phyloP scores from a whole-genome alignment of 225 moss, liverwort and hornwort genomes.

The Sphagnum tenellum region DNA sequence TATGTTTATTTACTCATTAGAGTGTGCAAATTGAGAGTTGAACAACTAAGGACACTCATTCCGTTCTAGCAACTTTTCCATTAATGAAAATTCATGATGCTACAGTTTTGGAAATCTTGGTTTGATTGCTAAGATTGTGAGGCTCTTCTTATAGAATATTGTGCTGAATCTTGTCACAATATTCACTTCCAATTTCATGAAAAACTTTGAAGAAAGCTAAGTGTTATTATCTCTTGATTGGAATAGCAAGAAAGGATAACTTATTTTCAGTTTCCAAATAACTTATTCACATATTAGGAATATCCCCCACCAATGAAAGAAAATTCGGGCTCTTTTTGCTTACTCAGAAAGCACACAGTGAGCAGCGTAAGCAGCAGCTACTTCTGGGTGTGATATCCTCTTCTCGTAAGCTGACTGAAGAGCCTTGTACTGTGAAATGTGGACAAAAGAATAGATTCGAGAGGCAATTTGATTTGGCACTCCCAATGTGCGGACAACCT shows the following conservation, averaged over 20 bases:
- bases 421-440: slow-evolving; percentile 69
- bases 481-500: slow-evolving; percentile 58
- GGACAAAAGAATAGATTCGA: slow-evolving; percentile 41
- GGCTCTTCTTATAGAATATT: too few relatives aligned
- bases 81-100: too few relatives aligned
- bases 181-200: background rate
- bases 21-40: too few relatives aligned
- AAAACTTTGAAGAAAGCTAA: background rate
- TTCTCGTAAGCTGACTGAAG: slow-evolving; percentile 41
- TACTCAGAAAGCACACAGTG: slow-evolving; percentile 71
- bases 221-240: background rate
- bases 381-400: slow-evolving; percentile 29
- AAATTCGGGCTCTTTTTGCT: slow-evolving; percentile 4
- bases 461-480: slow-evolving; percentile 69
- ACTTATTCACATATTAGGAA: background rate
- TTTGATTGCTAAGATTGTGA: too few relatives aligned
- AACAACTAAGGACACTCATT: too few relatives aligned
- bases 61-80: too few relatives aligned
- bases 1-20: too few relatives aligned
- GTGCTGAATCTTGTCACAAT: background rate
- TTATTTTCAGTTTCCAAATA: background rate
- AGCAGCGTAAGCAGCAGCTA: slow-evolving; percentile 69
- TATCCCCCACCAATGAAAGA: background rate
- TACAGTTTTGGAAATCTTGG: too few relatives aligned
- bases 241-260: background rate